Conservation (phyloP, 148 eudicot species). For the Euryodendron excelsum region DNA sequence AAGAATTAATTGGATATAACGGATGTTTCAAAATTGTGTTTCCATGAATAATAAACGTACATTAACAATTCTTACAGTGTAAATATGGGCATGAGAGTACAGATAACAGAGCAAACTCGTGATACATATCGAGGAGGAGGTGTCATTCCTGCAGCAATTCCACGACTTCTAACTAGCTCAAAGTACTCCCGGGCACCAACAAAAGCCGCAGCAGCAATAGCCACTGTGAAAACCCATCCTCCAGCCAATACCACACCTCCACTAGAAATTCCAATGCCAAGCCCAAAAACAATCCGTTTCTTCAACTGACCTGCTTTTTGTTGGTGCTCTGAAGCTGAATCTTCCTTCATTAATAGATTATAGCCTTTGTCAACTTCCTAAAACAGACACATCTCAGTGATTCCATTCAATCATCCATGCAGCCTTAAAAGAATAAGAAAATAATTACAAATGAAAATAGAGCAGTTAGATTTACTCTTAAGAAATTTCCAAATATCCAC, state of each 20-base stretch:
- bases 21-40: not conserved
- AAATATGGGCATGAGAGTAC: constrained; percentile 77
- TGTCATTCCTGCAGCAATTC: constrained; percentile 88
- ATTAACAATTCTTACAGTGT: constrained; percentile 68
- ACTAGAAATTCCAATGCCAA: constrained; percentile 69
- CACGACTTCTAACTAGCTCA: constrained; percentile 88
- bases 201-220: constrained; percentile 68
- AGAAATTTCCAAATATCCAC: not conserved
- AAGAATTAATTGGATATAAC: not conserved
- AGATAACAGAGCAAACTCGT: constrained; percentile 82
- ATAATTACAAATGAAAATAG: not conserved
- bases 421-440: not conserved
- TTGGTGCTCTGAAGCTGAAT: constrained; percentile 35
- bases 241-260: constrained; percentile 86
- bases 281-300: constrained; percentile 74
- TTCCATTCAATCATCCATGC: constrained; percentile 14
- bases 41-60: not conserved
- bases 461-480: not conserved
- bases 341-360: constrained; percentile 33
- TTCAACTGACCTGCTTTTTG: constrained; percentile 62
- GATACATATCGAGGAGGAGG: constrained; percentile 96
- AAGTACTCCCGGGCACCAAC: constrained; percentile 82
- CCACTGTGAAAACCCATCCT: constrained; percentile 87
- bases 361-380: constrained; percentile 51
- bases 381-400: constrained; percentile 39